These are phyloP conservation scores for Ustilago loliicola DNA, from an alignment of 1,284 basidiomycete species.

Conservation along the genomic window DNA sequence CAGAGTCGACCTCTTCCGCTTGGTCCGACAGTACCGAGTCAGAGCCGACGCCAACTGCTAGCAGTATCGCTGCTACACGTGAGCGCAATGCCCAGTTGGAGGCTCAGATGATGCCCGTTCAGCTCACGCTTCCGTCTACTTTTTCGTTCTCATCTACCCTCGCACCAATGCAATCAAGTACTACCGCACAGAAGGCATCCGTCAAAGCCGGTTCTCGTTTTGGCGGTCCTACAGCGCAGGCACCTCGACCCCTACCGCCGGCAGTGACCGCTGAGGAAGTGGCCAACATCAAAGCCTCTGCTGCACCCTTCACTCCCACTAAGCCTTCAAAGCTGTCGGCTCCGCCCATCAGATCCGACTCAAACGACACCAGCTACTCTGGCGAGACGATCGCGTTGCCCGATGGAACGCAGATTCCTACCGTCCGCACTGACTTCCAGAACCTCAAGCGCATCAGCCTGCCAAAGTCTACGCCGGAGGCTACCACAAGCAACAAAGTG, in stretches of 20 bases:
- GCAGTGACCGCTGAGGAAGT: slow-evolving; percentile 20
- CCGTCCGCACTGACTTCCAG: slow-evolving; percentile 52
- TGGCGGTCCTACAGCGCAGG: background rate
- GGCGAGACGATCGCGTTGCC: slow-evolving; percentile 35
- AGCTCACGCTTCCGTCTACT: slow-evolving; percentile 35
- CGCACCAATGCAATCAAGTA: background rate
- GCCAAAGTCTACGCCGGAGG: slow-evolving; percentile 16
- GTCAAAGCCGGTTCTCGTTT: background rate
- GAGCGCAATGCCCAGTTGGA: slow-evolving; percentile 34
- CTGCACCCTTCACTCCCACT: slow-evolving; percentile 29
- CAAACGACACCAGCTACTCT: slow-evolving; percentile 34
- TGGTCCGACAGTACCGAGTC: slow-evolving; percentile 53
- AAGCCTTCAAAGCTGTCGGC: slow-evolving; percentile 36
- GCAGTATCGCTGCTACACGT: slow-evolving; percentile 49
- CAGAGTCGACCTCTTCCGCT: slow-evolving; percentile 19
- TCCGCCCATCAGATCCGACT: slow-evolving; percentile 34
- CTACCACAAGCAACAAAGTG: background rate
- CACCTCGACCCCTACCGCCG: background rate
- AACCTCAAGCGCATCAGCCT: slow-evolving; percentile 51
- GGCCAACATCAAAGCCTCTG: slow-evolving; percentile 37
- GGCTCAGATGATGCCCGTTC: slow-evolving; percentile 35
- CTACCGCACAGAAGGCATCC: background rate
- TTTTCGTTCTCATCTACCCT: slow-evolving; percentile 26
- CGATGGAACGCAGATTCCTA: slow-evolving; percentile 43
- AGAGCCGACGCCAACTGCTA: slow-evolving; percentile 53